These are phyloP conservation scores for Citrus cavaleriei DNA, from an alignment of 345 rosid genomes.

Conservation along the genomic window DNA sequence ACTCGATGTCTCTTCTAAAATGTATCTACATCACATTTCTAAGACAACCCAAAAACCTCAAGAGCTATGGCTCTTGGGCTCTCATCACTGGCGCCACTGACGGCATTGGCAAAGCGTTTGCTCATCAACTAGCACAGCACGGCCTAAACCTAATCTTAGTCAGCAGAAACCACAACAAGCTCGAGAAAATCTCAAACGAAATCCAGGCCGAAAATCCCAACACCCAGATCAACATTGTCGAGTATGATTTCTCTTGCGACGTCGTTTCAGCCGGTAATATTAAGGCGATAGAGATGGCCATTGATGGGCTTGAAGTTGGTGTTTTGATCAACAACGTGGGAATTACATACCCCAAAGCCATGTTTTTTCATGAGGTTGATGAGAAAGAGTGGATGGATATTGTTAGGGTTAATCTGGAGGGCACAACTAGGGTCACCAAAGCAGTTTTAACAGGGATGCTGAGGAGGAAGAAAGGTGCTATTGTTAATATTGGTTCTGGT, in stretches of 20 bases:
- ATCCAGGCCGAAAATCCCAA: constrained; percentile 35
- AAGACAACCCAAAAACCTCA: constrained; percentile 43
- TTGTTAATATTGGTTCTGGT: constrained; percentile 82
- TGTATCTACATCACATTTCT: constrained; percentile 45
- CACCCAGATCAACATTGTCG: constrained; percentile 38
- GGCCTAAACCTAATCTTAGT: constrained; percentile 74
- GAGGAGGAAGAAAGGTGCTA: constrained; percentile 63
- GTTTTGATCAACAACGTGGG: constrained; percentile 81
- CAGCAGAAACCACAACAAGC: constrained; percentile 53
- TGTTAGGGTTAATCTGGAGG: constrained; percentile 63
- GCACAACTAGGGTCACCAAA: constrained; percentile 51
- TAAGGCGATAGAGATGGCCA: constrained; percentile 39
- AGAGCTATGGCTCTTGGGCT: constrained; percentile 82
- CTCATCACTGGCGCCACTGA: constrained; percentile 82
- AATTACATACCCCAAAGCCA: constrained; percentile 70
- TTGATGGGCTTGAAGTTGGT: constrained; percentile 59
- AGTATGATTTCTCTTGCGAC: constrained; percentile 50
- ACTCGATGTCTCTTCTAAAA: constrained; percentile 33
- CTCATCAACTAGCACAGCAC: constrained; percentile 48
- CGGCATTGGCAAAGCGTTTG: constrained; percentile 84
- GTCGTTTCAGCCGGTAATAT: background rate
- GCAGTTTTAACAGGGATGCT: constrained; percentile 67
- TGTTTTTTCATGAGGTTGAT: constrained; percentile 78
- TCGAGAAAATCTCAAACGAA: constrained; percentile 36
- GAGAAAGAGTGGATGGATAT: constrained; percentile 63